Evolutionary conservation across 116 monocot species (phyloP).

Genomic region (Dioscorea cayenensis): DNA sequence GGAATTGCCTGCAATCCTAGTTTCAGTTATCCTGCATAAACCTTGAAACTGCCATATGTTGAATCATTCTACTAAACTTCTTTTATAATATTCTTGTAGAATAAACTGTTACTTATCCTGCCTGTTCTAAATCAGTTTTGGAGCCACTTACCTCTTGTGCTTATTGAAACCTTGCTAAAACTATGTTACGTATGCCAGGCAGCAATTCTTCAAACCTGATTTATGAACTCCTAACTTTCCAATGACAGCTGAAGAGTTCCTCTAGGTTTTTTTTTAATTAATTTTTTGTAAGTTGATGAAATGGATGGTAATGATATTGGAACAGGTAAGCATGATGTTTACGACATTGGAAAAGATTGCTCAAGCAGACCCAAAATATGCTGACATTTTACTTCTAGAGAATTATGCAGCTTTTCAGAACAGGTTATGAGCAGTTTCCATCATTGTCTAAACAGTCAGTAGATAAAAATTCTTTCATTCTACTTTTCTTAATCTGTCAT

Average conservation of each 20-base stretch:
- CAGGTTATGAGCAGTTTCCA: slow-evolving; percentile 39
- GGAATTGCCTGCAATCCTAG: no score
- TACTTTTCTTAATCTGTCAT: not conserved
- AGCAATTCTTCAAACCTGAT: not conserved
- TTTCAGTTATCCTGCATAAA: no score
- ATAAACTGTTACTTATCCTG: no score
- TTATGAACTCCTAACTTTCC: not conserved
- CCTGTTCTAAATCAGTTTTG: no score
- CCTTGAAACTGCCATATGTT: no score
- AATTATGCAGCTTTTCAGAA: slow-evolving; percentile 98
- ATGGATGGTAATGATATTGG: not conserved
- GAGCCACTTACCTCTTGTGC: no score
- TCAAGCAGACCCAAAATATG: slow-evolving; percentile 73
- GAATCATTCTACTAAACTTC: no score
- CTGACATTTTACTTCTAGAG: slow-evolving; percentile 85
- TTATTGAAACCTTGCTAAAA: no score
- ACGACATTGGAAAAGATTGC: slow-evolving; percentile 77
- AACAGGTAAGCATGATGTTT: slow-evolving; percentile 87
- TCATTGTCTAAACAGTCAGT: not conserved
- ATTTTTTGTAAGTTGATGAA: not conserved
- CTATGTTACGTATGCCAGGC: no score
- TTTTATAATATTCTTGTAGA: no score
- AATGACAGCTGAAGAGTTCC: not conserved
- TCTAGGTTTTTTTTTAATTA: not conserved
- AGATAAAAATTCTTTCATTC: not conserved